Base-by-base conservation (phyloP, 192 early-diverging fungal species). In the Coemansia aciculifera region DNA sequence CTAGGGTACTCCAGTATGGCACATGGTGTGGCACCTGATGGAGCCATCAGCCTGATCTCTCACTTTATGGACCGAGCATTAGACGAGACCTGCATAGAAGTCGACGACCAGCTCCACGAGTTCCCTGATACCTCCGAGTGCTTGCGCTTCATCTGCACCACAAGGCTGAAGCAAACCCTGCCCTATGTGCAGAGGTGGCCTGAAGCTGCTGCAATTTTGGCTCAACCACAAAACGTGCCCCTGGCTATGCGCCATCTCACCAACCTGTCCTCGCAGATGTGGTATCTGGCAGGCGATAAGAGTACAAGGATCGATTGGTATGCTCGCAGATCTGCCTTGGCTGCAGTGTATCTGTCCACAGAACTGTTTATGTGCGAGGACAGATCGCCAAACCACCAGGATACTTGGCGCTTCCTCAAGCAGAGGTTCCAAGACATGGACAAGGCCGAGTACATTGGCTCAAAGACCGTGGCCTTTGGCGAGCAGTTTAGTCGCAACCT, bases 331-430 rank as follows among this genome's bases (percentile, higher is more conserved):
- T 88, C 88, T 39, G 81, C 87, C 12, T 84, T 98, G 38, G 93
- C 93, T 3, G 90, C 87, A 23, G 89, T 93, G 10, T 98, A 95
- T 60, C 85, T 94, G 10, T 88, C 94, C 0, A 89, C 96, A 0
- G 95, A 98, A 75, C 73, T 98, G 48, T 98, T 90, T 75, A 94
- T 98, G 95, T 92, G 91, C 17, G 91, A 93, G 72, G 96, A 98
- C 67, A 76, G 79, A 39, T 94, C 95, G 7, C 87, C 90, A 11
- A 85, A 89, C 43, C 89, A 83, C 72, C 73, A 69, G 13, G 90
- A 87, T 27, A 96, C 96, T 1, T 89, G 83, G 66, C 78, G 78
- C 46, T 96, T 98, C 64, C 79, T 98, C 56, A 88, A 96, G 54
- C 74, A 89, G 36, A 87, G 93, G 51, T 70, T 98, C n/a, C 74